Evolutionary conservation across 352 stramenopile species (phyloP), one percentile per base, ranked within the genome.

Genomic region (Phytophthora cactorum): DNA sequence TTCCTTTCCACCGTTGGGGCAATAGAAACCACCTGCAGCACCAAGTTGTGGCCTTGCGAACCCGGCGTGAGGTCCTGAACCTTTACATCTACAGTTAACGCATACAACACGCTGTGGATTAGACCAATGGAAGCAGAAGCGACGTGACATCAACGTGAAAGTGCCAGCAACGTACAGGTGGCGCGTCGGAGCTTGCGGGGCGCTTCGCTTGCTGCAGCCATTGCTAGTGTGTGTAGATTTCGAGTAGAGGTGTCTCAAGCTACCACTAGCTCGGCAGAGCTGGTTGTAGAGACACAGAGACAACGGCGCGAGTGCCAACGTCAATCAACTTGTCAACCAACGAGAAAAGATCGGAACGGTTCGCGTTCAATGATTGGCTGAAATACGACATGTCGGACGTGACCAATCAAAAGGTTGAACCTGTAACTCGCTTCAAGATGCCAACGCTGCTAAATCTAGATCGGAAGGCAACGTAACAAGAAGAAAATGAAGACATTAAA

Each of bases 41-140:
- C 88, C 22, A 96, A 68, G 54, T 93, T 93, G 74, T 96, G 85
- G 5, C 88, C 88, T 25, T 93, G 81, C 7, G 88, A 86, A 11
- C 80, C 88, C 4, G 88, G 86, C 9, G 74, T 76, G 52, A 96
- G 58, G 60, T 96, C 88, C 55, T 82, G 72, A 28, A 93, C 84
- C 55, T 96, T 93, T 41, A 89, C 76, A 46, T 96, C 88, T 96
- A 52, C 49, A 72, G 1, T 41, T 43, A 25, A 31, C 7, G 22
- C 14, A 49, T 63, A 29, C 9, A 52, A 25, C 12, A 11, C 17
- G 52, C 11, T 47, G n/a, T 32, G 17, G 15, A 63, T 60, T 55
- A 54, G 17, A 5, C 38, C 29, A 44, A 59, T 9, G 49, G 50
- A 38, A 8, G 27, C 59, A 54, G 32, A 45, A 46, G 12, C 44